Evolutionary conservation across 371 early-diverging fungal species (phyloP).

Genomic region (Mortierella sp.): DNA sequence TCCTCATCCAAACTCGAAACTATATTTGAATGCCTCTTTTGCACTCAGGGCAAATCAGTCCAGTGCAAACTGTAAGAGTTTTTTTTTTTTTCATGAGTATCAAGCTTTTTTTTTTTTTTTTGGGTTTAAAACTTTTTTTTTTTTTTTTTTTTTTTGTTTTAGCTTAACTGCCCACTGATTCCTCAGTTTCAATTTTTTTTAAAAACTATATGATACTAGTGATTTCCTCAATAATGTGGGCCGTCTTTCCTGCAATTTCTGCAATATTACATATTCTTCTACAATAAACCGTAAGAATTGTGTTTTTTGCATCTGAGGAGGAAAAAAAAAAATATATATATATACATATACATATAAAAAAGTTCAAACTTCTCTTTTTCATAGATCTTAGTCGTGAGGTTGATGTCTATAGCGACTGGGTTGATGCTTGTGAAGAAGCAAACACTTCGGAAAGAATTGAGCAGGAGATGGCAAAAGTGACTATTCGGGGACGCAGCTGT

Average conservation of each 20-base stretch:
- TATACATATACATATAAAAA: background rate
- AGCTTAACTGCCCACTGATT: background rate
- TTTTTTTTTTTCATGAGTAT: too few relatives aligned
- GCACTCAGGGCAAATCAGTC: slow-evolving; percentile 85
- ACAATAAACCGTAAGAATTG: slow-evolving; percentile 67
- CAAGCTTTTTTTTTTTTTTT: background rate
- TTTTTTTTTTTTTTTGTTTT: background rate
- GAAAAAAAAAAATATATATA: background rate
- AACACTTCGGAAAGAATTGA: slow-evolving; percentile 4
- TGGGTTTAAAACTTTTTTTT: background rate
- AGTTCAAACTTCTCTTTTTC: slow-evolving; percentile 6
- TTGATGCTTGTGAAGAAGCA: slow-evolving; percentile 60
- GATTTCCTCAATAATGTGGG: slow-evolving; percentile 64
- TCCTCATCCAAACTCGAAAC: slow-evolving; percentile 64
- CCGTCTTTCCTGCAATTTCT: slow-evolving; percentile 75
- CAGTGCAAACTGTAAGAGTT: slow-evolving; percentile 72
- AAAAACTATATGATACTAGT: too few relatives aligned
- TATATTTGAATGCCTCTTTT: slow-evolving; percentile 87
- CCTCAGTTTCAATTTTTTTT: too few relatives aligned
- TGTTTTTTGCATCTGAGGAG: background rate
- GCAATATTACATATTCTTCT: slow-evolving; percentile 74
- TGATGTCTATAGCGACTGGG: slow-evolving; percentile 88
- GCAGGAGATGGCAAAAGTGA: background rate
- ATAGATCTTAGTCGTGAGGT: slow-evolving; percentile 78
- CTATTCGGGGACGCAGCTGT: background rate